These are phyloP conservation scores for Aspergillus tubingensis DNA, from an alignment of 2,329 filamentous ascomycete species.

Conservation along the genomic window DNA sequence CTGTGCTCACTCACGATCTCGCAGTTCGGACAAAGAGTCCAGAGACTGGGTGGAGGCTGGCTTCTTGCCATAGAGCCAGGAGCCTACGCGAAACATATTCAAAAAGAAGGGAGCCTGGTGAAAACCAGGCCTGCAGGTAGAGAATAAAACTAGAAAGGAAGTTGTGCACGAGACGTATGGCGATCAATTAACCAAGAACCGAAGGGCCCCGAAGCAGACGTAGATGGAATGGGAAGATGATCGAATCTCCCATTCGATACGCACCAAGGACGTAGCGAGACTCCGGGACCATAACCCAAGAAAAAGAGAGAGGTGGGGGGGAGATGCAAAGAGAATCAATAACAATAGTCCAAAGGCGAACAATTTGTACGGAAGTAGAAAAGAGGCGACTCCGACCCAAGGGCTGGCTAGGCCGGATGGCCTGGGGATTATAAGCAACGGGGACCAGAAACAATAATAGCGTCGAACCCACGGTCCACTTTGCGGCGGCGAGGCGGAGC, in stretches of 20 bases:
- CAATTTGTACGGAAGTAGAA: too few relatives aligned
- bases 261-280: constrained; percentile 12
- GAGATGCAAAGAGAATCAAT: neutral
- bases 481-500: constrained; percentile 8
- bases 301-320: constrained; percentile 7
- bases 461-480: constrained; percentile 4
- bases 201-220: constrained; percentile 20
- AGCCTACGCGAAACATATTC: constrained; percentile 45
- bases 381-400: neutral
- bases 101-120: neutral
- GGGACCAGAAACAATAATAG: neutral
- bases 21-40: constrained; percentile 59
- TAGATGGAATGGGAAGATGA: constrained; percentile 31
- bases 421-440: neutral
- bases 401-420: neutral
- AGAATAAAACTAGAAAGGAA: neutral
- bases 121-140: neutral
- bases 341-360: constrained; percentile 6
- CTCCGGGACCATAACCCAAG: constrained; percentile 27
- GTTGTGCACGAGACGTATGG: constrained; percentile 7
- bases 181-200: constrained; percentile 13
- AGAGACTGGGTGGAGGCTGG: constrained; percentile 56
- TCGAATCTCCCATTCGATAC: constrained; percentile 28
- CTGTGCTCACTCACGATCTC: constrained; percentile 43
- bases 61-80: constrained; percentile 50